Evolutionary conservation across 441 rosid genomes (phyloP).

Genomic region (Erodium trifolium): DNA sequence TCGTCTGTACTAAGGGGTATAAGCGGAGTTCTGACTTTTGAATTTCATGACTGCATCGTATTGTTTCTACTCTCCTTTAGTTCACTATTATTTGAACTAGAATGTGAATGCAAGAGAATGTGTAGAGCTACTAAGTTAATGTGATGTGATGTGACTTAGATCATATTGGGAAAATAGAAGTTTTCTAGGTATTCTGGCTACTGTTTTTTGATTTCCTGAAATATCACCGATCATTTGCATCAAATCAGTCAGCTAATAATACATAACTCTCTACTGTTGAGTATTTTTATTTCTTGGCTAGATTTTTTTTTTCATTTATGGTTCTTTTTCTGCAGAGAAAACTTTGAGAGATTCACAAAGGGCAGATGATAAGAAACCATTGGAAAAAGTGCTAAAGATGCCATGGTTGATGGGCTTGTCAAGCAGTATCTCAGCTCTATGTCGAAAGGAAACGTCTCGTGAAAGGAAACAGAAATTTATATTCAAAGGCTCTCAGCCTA

Average conservation of each 20-base stretch:
- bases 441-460: constrained; percentile 44
- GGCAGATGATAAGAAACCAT: constrained; percentile 11
- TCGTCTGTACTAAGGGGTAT: background rate
- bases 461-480: constrained; percentile 50
- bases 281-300: background rate
- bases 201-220: background rate
- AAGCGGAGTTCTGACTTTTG: background rate
- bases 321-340: constrained; percentile 21
- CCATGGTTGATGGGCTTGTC: constrained; percentile 34
- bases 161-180: background rate
- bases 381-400: constrained; percentile 22
- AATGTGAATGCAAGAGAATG: constrained; percentile 1
- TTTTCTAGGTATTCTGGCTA: background rate
- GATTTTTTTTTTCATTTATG: background rate
- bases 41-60: background rate
- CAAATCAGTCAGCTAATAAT: background rate
- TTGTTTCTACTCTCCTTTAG: background rate
- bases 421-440: constrained; percentile 15
- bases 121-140: background rate
- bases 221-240: too few species aligned
- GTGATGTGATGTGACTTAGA: background rate
- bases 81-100: background rate
- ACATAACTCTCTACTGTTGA: background rate
- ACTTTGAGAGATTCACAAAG: constrained; percentile 8
- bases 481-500: constrained; percentile 27